Evolutionary conservation across 2,329 filamentous ascomycete species (phyloP), one percentile per base, ranked within the genome.

Genomic region (Sclerotinia minor): DNA sequence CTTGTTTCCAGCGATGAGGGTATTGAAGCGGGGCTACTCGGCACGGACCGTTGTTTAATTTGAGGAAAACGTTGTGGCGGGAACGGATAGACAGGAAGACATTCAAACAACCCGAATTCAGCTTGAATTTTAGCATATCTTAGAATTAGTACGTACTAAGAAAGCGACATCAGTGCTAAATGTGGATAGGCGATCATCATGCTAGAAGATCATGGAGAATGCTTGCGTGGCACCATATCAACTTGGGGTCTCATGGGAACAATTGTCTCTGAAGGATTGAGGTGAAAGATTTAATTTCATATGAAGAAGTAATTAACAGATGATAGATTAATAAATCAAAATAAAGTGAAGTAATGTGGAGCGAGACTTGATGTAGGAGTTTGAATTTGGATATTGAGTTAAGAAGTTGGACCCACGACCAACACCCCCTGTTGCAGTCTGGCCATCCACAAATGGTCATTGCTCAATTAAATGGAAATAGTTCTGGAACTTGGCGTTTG

Each of bases 201-300:
- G 29, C 45, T 50, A 38, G 15, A 19, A 50, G 45, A 61, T 61
- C 29, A 24, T 61, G 59, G 44, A 35, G 58, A 50, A 50, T 32
- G 32, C 29, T 26, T 49, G 6, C 24, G 59, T 50, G 59, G 21
- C 45, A 50, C 32, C 32, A 49, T 19, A 19, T 24, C 1, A 9
- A 32, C 7, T 32, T 24, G 45, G 29, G 29, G 29, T 35, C 2
- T 50, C 11, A 50, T 35, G 45, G 21, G 13, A 8, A 9, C 7
- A 13, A n/a, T 35, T 49, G 45, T 15, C 3, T 26, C 19, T 26
- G n/a, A 9, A 50, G 45, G n/a, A 6, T 4, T 24, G 19, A 2
- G 45, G 6, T 61, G 11, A 19, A 7, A 38, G n/a, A 5, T 15
- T 15, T 5, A 26, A 38, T 47, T 15, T 24, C 6, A 13, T 9